Percentiles rank a stretch among this genome's conserved stretches.
phyloP scores from a whole-genome alignment of 2,329 filamentous ascomycete genomes.

The Penicillium verrucosum region DNA sequence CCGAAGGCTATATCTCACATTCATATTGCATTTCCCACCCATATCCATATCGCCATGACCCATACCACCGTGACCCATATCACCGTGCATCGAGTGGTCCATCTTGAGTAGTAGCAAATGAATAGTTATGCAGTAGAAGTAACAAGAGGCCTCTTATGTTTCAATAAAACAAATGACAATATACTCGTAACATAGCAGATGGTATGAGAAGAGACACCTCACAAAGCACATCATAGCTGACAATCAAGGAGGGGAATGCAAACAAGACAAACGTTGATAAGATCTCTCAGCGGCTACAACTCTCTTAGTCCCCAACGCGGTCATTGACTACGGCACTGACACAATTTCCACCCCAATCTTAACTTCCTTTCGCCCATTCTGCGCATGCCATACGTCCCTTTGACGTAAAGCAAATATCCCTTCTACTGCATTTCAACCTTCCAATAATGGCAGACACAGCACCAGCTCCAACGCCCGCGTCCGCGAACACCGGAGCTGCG shows the following conservation, averaged over 20 bases:
- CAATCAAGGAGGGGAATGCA: slow-evolving; percentile 25
- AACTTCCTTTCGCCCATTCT: not conserved
- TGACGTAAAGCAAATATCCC: not conserved
- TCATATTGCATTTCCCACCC: slow-evolving; percentile 79
- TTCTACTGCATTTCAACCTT: not conserved
- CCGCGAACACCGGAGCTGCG: slow-evolving; percentile 17
- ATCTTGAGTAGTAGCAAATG: slow-evolving; percentile 16
- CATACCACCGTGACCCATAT: slow-evolving; percentile 49
- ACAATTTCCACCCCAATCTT: not conserved
- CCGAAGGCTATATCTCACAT: slow-evolving; percentile 54
- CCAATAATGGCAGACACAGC: slow-evolving; percentile 42
- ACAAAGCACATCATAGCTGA: not conserved
- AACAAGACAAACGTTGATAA: slow-evolving; percentile 35
- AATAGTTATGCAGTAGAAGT: not conserved
- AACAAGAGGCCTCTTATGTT: not conserved
- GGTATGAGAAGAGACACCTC: not conserved
- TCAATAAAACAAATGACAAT: not conserved
- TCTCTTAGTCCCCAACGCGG: slow-evolving; percentile 4
- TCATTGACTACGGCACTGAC: not conserved
- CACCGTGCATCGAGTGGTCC: slow-evolving; percentile 47
- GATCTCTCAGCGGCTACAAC: not conserved
- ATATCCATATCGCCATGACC: slow-evolving; percentile 58
- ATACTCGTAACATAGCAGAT: not conserved
- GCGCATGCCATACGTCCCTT: not conserved
- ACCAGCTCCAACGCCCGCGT: slow-evolving; percentile 29